These are phyloP conservation scores for Magnaporthiopsis poae DNA, from an alignment of 2,329 filamentous ascomycete genomes.

Conservation along the genomic window DNA sequence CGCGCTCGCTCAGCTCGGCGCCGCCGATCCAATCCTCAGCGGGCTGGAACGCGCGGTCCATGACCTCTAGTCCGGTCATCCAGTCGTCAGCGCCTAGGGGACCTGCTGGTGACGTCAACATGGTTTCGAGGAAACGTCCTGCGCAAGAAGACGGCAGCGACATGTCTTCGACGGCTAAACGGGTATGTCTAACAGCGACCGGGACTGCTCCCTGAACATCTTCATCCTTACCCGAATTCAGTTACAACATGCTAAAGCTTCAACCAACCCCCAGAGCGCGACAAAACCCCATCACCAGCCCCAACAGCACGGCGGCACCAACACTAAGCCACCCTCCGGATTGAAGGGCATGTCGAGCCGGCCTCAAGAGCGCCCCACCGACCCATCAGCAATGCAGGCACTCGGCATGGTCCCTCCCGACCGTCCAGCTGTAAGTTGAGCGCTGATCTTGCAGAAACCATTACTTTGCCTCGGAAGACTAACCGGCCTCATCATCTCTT, in stretches of 20 bases:
- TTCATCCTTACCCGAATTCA: too few relatives aligned
- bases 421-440: conserved; percentile 25
- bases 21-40: conserved; percentile 26
- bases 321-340: conserved; percentile 10
- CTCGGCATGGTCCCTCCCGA: conserved; percentile 38
- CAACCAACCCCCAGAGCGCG: conserved; percentile 8
- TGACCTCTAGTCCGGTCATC: not conserved
- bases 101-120: conserved; percentile 13
- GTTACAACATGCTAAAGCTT: not conserved
- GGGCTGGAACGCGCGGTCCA: not conserved
- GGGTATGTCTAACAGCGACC: conserved; percentile 25
- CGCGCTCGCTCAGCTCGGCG: conserved; percentile 12
- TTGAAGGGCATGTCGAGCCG: conserved; percentile 12
- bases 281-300: conserved; percentile 12
- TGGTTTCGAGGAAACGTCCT: conserved; percentile 30
- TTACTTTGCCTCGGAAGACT: not conserved
- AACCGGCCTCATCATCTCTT: not conserved
- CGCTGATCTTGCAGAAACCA: not conserved
- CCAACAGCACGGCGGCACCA: not conserved
- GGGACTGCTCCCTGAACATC: not conserved
- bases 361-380: conserved; percentile 22
- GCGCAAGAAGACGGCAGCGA: conserved; percentile 27
- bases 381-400: conserved; percentile 44
- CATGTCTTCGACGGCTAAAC: conserved; percentile 26
- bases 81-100: not conserved